A percentile compares a stretch with the other conserved stretches of the same genome.
phyloP scores from a whole-genome alignment of 2,329 filamentous ascomycete species.

The Talaromyces sp. region DNA sequence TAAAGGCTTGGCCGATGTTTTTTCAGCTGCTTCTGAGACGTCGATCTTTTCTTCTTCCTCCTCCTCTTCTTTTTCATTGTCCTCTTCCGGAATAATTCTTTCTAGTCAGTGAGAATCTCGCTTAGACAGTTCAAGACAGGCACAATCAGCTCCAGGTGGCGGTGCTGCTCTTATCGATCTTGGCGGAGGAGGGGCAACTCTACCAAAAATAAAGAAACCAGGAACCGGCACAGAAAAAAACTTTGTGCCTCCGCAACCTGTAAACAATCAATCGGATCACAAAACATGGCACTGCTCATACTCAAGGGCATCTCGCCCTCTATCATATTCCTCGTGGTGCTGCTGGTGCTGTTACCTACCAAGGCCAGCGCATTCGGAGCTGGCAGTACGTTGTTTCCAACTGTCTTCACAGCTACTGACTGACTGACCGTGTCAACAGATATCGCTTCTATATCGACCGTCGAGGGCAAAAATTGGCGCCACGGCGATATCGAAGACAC shows the following conservation, averaged over 20 bases:
- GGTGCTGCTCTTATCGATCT: slow-evolving; percentile 3
- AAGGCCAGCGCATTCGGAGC: slow-evolving; percentile 42
- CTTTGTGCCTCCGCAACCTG: neutral
- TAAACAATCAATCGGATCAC: neutral
- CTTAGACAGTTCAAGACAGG: neutral
- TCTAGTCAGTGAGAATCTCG: neutral
- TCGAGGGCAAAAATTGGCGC: slow-evolving; percentile 51
- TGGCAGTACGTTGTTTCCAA: slow-evolving; percentile 31
- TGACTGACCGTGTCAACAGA: slow-evolving; percentile 25
- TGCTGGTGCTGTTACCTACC: slow-evolving; percentile 33
- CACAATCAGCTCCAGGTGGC: neutral
- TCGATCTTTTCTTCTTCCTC: neutral
- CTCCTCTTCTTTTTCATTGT: neutral
- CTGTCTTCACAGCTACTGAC: neutral
- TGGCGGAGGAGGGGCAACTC: slow-evolving; percentile 10
- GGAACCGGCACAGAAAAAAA: neutral
- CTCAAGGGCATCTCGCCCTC: slow-evolving; percentile 22
- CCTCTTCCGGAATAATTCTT: neutral
- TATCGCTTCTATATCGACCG: slow-evolving; percentile 46
- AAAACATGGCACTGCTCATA: slow-evolving; percentile 7
- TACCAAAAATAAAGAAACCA: neutral
- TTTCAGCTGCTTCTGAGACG: neutral
- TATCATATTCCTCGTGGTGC: slow-evolving; percentile 31
- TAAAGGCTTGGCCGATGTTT: neutral
- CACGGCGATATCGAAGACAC: slow-evolving; percentile 73